phyloP scores from a whole-genome alignment of 2,329 filamentous ascomycete genomes.

The Aspergillus calidoustus region DNA sequence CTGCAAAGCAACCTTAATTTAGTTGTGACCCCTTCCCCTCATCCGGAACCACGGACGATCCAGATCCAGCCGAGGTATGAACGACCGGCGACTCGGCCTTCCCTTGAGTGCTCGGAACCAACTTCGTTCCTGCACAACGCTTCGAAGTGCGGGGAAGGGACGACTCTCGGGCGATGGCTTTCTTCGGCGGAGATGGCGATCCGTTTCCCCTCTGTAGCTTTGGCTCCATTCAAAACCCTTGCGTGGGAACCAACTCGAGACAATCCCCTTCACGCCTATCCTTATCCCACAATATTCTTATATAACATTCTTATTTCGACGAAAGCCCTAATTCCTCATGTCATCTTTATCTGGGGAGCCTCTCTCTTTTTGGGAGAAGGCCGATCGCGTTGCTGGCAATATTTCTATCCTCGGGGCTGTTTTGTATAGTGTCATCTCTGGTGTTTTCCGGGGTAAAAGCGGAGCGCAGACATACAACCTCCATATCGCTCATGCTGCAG shows the following conservation, averaged over 20 bases:
- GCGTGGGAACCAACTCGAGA: background rate
- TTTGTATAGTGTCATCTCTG: constrained; percentile 39
- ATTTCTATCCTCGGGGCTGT: constrained; percentile 32
- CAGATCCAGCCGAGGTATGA: constrained; percentile 10
- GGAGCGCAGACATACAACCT: constrained; percentile 41
- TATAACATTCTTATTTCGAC: background rate
- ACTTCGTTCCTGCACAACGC: background rate
- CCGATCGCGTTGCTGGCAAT: constrained; percentile 34
- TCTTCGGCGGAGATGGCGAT: background rate
- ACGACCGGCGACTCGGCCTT: background rate
- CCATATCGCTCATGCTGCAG: constrained; percentile 38
- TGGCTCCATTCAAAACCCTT: background rate
- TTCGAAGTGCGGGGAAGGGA: constrained; percentile 6
- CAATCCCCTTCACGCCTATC: background rate
- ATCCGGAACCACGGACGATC: constrained; percentile 1
- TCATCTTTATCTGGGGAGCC: constrained; percentile 18
- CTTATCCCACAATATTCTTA: background rate
- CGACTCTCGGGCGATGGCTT: background rate
- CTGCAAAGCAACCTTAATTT: background rate
- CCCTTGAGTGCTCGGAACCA: background rate
- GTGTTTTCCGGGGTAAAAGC: constrained; percentile 43
- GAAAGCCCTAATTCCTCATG: constrained; percentile 15
- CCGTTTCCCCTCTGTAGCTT: background rate
- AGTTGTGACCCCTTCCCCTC: background rate
- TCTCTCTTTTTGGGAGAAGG: constrained; percentile 42